Evolutionary conservation across 306 rosid species (phyloP).

Genomic region (Cucurbita pepo): DNA sequence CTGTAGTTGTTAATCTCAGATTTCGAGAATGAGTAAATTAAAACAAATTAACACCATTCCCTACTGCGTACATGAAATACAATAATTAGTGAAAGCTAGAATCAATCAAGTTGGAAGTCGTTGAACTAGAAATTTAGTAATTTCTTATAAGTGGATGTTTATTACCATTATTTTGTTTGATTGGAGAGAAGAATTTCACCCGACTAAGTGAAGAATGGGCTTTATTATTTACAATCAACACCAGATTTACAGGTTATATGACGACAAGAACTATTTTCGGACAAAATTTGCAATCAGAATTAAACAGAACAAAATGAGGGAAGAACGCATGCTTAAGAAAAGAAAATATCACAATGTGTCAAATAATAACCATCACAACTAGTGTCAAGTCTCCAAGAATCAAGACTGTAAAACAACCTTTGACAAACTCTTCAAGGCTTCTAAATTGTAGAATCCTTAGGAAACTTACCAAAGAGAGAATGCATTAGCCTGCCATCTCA

Average conservation of each 20-base stretch:
- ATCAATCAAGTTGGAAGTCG: neutral
- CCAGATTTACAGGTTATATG: neutral
- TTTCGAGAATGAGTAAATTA: neutral
- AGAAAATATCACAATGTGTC: neutral
- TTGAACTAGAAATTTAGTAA: neutral
- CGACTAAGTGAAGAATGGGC: neutral
- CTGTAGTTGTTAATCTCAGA: neutral
- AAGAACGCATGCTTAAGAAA: neutral
- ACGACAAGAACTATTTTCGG: neutral
- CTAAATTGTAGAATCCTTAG: constrained; percentile 13
- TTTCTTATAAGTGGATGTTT: neutral
- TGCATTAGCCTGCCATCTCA: constrained; percentile 32
- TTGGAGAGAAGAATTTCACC: neutral
- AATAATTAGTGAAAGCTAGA: neutral
- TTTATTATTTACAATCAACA: neutral
- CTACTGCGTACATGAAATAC: neutral
- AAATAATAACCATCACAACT: neutral
- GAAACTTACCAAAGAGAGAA: constrained; percentile 37
- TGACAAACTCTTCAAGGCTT: neutral
- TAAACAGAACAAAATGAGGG: neutral
- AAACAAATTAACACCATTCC: neutral
- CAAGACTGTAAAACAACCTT: constrained; percentile 1
- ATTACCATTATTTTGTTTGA: neutral
- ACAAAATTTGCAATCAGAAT: neutral
- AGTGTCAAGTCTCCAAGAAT: neutral